These are phyloP conservation scores for Raphanus hybrid DNA, from an alignment of 441 rosid genomes.

Conservation along the genomic window DNA sequence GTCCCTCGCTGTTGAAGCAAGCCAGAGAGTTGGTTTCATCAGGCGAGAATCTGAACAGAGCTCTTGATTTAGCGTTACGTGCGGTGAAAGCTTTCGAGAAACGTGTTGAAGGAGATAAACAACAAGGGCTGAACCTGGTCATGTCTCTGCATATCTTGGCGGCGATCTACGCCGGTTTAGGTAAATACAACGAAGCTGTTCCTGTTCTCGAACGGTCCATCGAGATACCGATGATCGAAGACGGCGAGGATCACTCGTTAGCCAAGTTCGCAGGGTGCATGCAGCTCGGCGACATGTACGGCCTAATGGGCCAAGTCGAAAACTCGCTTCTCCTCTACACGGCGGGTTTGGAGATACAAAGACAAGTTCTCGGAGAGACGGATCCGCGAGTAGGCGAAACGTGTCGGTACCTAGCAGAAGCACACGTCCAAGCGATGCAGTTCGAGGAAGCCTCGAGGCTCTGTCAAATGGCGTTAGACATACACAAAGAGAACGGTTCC, in stretches of 20 bases:
- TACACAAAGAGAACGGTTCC: constrained; percentile 67
- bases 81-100: constrained; percentile 67
- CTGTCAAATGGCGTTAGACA: constrained; percentile 77
- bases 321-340: constrained; percentile 78
- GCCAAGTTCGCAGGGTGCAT: constrained; percentile 98
- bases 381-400: constrained; percentile 83
- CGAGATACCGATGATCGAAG: constrained; percentile 74
- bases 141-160: constrained; percentile 88
- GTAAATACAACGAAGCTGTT: constrained; percentile 65
- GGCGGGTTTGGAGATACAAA: constrained; percentile 89
- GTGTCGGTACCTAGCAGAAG: constrained; percentile 83
- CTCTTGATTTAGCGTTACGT: constrained; percentile 62
- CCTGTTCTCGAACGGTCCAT: constrained; percentile 85
- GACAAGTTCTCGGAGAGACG: constrained; percentile 73
- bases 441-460: constrained; percentile 81
- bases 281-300: constrained; percentile 92
- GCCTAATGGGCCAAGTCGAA: constrained; percentile 84
- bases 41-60: constrained; percentile 66
- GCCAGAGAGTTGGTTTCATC: constrained; percentile 70
- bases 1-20: constrained; percentile 71
- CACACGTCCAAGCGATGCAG: constrained; percentile 84
- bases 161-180: constrained; percentile 68
- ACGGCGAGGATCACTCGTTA: constrained; percentile 78
- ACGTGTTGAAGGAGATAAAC: constrained; percentile 49
- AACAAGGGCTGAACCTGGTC: constrained; percentile 64